Conservation (phyloP, 495 filamentous ascomycete genomes). For the Aspergillus cristatus region DNA sequence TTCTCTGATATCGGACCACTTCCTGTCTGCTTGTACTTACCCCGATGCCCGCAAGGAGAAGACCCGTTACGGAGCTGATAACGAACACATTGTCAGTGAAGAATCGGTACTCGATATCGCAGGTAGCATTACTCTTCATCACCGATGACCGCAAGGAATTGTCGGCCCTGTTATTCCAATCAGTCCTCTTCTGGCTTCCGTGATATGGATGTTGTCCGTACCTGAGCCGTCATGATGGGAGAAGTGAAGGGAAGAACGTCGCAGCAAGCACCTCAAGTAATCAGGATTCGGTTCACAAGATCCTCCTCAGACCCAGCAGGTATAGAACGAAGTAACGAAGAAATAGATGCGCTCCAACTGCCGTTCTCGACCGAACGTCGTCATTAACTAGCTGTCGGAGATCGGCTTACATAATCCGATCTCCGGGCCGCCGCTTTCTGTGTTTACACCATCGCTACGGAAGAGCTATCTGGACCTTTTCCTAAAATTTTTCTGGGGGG, state of each 20-base stretch:
- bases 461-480: too few species aligned
- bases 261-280: neutral
- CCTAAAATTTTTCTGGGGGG: too few species aligned
- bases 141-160: conserved; percentile 95
- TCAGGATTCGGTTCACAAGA: neutral
- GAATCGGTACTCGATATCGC: neutral
- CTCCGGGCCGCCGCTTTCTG: too few species aligned
- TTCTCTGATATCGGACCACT: neutral
- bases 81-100: conserved; percentile 14
- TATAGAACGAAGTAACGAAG: too few species aligned
- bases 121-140: conserved; percentile 65
- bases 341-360: too few species aligned
- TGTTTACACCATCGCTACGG: too few species aligned
- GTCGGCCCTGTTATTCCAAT: conserved; percentile 53
- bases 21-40: conserved; percentile 43
- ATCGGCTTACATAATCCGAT: too few species aligned
- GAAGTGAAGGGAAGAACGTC: neutral
- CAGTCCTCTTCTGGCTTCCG: too few species aligned
- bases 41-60: conserved; percentile 90
- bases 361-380: too few species aligned
- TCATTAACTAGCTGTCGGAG: too few species aligned
- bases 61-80: conserved; percentile 86
- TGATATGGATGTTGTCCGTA: conserved; percentile 37
- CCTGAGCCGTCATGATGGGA: conserved; percentile 26
- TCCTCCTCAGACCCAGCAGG: neutral